These are phyloP conservation scores for Fusarium pininemorale DNA, from an alignment of 2,329 filamentous ascomycete species.

Conservation along the genomic window DNA sequence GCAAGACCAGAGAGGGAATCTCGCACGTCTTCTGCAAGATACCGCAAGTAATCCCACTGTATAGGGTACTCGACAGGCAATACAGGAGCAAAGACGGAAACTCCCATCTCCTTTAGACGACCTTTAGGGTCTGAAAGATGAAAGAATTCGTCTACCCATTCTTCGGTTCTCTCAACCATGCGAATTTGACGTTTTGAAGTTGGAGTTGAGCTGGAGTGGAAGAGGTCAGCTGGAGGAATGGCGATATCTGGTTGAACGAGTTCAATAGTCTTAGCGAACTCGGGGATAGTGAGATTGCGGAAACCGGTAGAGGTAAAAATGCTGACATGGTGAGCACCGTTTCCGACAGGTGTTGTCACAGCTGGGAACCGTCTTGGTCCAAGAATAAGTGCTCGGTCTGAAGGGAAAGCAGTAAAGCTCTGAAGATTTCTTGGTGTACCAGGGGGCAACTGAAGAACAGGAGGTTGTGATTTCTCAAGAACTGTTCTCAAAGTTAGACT, in stretches of 20 bases:
- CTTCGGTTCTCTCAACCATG: slow-evolving; percentile 87
- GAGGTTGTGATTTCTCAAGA: slow-evolving; percentile 62
- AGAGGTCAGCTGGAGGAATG: slow-evolving; percentile 79
- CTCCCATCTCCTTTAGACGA: slow-evolving; percentile 40
- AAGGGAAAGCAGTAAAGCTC: slow-evolving; percentile 77
- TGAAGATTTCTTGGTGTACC: slow-evolving; percentile 69
- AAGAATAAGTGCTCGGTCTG: slow-evolving; percentile 73
- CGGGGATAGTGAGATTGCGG: slow-evolving; percentile 70
- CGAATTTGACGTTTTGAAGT: slow-evolving; percentile 78
- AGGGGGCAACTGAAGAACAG: slow-evolving; percentile 56
- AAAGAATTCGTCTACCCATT: slow-evolving; percentile 79
- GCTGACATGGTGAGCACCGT: slow-evolving; percentile 75
- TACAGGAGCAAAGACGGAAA: slow-evolving; percentile 70
- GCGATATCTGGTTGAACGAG: slow-evolving; percentile 82
- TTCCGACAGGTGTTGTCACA: slow-evolving; percentile 74
- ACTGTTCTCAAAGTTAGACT: slow-evolving; percentile 51
- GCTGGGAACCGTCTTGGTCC: slow-evolving; percentile 81
- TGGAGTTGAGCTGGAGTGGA: slow-evolving; percentile 58
- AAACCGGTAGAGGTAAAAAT: slow-evolving; percentile 91
- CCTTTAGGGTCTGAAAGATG: slow-evolving; percentile 43
- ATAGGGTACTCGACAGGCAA: slow-evolving; percentile 78
- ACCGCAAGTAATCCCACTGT: slow-evolving; percentile 83
- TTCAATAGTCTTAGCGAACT: slow-evolving; percentile 73
- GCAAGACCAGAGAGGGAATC: slow-evolving; percentile 73
- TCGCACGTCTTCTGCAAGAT: slow-evolving; percentile 71